These are phyloP conservation scores for Reticulascus tulasneorum DNA, from an alignment of 2,329 filamentous ascomycete species.

Conservation along the genomic window DNA sequence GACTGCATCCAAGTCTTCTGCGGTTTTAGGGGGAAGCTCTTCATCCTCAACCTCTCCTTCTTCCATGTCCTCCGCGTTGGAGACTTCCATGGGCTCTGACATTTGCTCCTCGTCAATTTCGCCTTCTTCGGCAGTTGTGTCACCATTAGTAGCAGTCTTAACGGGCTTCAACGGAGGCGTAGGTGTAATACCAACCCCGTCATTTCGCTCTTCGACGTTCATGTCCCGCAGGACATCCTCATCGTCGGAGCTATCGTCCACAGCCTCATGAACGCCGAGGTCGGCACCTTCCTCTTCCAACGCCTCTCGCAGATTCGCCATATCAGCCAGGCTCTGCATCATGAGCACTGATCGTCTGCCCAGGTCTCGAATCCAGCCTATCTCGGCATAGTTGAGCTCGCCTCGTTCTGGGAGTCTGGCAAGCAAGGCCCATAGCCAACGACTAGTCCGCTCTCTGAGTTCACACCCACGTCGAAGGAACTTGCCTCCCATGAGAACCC, in stretches of 20 bases:
- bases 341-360: conserved; percentile 70
- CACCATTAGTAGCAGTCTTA: not conserved
- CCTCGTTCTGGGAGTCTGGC: conserved; percentile 71
- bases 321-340: conserved; percentile 50
- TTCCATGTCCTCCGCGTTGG: conserved; percentile 32
- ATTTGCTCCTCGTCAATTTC: conserved; percentile 13
- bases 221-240: conserved; percentile 31
- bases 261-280: conserved; percentile 38
- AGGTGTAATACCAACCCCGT: conserved; percentile 5
- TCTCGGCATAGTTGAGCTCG: conserved; percentile 69
- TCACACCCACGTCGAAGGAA: conserved; percentile 57
- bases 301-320: conserved; percentile 43
- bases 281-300: conserved; percentile 33
- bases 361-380: conserved; percentile 73
- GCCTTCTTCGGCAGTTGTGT: conserved; percentile 5
- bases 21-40: conserved; percentile 14
- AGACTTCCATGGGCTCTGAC: conserved; percentile 40
- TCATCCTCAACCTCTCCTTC: conserved; percentile 29
- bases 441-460: conserved; percentile 63
- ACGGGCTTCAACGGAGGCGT: not conserved
- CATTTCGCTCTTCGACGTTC: conserved; percentile 25
- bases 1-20: conserved; percentile 38
- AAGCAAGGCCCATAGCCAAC: conserved; percentile 83
- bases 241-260: conserved; percentile 39
- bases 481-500: conserved; percentile 60